A percentile compares a stretch with the other conserved stretches of the same genome.
Conservation (phyloP, 768 basidiomycete species). For the Boletus rex-veris region DNA sequence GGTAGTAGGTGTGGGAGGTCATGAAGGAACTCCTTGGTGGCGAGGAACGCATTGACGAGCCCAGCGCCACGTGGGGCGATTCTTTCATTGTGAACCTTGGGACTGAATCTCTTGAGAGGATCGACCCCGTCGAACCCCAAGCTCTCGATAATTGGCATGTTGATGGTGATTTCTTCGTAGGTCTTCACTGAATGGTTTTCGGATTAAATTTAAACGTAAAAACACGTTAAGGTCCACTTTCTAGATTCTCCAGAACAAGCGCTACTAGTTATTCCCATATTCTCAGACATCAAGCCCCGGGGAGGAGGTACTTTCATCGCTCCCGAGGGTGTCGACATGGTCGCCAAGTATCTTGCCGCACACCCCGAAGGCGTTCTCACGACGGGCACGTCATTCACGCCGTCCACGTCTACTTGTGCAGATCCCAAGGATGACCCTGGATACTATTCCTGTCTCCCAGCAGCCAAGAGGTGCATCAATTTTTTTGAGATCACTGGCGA, state of each 20-base stretch:
- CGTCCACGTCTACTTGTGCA: no score
- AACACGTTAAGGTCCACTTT: neutral
- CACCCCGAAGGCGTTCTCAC: no score
- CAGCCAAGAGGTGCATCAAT: no score
- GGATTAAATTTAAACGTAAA: no score
- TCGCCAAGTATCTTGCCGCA: no score
- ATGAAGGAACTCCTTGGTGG: slow-evolving; percentile 1
- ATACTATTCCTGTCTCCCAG: no score
- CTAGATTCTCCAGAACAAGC: neutral
- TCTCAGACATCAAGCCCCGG: neutral
- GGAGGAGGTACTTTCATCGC: neutral
- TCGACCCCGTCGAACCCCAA: neutral
- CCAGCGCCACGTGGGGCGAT: neutral
- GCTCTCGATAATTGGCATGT: neutral
- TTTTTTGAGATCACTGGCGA: no score
- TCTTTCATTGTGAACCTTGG: slow-evolving; percentile 1
- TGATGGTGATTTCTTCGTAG: neutral
- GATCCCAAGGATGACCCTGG: no score
- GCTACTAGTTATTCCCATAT: neutral
- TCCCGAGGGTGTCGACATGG: no score
- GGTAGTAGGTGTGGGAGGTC: neutral
- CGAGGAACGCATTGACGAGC: neutral
- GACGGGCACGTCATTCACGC: no score
- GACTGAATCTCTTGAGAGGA: neutral
- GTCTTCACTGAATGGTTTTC: neutral